Evolutionary conservation across 139 green algal species (phyloP).

Genomic region (Dunaliella sp.): DNA sequence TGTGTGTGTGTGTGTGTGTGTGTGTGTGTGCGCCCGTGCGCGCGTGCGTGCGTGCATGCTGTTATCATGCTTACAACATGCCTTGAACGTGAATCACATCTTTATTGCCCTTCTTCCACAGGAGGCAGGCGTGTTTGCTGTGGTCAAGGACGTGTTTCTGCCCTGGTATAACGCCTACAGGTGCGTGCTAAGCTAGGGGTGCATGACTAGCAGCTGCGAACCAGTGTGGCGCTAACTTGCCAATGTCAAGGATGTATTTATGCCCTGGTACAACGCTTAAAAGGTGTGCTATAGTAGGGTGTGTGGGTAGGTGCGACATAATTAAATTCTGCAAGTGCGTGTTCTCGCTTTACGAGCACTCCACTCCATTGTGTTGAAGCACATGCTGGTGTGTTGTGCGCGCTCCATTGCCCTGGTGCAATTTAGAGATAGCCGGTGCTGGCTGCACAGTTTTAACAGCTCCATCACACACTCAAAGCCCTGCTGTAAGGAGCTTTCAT

Average conservation of each 20-base stretch:
- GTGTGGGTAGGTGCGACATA: too few relatives aligned
- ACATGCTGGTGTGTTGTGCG: constrained; percentile 1
- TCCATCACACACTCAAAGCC: too few relatives aligned
- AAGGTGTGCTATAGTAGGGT: too few relatives aligned
- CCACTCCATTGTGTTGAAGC: too few relatives aligned
- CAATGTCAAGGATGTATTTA: too few relatives aligned
- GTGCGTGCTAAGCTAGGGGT: constrained; percentile 19
- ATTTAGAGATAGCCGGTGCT: background rate
- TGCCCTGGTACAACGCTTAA: too few relatives aligned
- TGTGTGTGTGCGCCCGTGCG: constrained; percentile 10
- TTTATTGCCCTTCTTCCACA: constrained; percentile 42
- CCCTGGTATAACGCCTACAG: constrained; percentile 99
- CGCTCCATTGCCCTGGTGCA: background rate
- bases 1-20: constrained; percentile 3
- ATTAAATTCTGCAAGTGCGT: too few relatives aligned
- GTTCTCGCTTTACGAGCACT: too few relatives aligned
- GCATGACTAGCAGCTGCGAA: too few relatives aligned
- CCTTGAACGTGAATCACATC: background rate
- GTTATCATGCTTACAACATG: background rate
- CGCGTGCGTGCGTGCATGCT: constrained; percentile 10
- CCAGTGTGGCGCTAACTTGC: too few relatives aligned
- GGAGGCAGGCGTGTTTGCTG: constrained; percentile 92
- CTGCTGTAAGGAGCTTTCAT: too few relatives aligned
- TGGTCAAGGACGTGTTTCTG: constrained; percentile 97
- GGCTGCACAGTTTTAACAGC: too few relatives aligned